These are phyloP conservation scores for Carex pumila DNA, from an alignment of 176 grass and related monocot species.

Conservation along the genomic window DNA sequence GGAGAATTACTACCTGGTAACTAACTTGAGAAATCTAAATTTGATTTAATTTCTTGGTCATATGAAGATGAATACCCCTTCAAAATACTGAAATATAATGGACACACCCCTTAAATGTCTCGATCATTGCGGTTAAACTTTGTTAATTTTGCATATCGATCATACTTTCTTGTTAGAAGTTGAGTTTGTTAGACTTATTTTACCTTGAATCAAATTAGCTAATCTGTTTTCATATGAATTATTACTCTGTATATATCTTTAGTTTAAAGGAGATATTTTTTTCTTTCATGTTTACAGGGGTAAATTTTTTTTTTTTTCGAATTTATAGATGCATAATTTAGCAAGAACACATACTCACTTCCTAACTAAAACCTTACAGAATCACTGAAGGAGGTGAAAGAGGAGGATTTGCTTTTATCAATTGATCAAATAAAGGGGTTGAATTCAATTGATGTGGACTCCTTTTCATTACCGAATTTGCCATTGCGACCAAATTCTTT, in stretches of 20 bases:
- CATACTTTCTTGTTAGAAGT: neutral
- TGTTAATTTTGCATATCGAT: neutral
- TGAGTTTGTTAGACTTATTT: neutral
- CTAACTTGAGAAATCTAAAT: neutral
- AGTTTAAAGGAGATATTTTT: neutral
- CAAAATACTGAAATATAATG: neutral
- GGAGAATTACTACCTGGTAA: slow-evolving; percentile 60
- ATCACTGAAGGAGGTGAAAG: slow-evolving; percentile 46
- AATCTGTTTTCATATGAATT: neutral
- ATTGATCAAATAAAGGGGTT: slow-evolving; percentile 51
- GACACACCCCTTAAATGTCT: neutral
- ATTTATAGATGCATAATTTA: neutral
- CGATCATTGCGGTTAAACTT: neutral
- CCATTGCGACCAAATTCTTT: slow-evolving; percentile 57
- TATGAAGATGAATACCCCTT: neutral
- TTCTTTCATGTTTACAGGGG: neutral
- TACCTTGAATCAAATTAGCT: neutral
- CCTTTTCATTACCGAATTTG: slow-evolving; percentile 63
- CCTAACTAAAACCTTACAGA: slow-evolving; percentile 41
- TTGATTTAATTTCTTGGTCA: neutral
- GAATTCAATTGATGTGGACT: slow-evolving; percentile 32
- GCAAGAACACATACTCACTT: slow-evolving; percentile 1
- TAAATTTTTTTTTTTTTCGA: neutral
- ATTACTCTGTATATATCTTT: neutral
- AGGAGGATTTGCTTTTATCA: slow-evolving; percentile 46